phyloP scores from a whole-genome alignment of 306 rosid species.

The Crotalaria pallida region DNA sequence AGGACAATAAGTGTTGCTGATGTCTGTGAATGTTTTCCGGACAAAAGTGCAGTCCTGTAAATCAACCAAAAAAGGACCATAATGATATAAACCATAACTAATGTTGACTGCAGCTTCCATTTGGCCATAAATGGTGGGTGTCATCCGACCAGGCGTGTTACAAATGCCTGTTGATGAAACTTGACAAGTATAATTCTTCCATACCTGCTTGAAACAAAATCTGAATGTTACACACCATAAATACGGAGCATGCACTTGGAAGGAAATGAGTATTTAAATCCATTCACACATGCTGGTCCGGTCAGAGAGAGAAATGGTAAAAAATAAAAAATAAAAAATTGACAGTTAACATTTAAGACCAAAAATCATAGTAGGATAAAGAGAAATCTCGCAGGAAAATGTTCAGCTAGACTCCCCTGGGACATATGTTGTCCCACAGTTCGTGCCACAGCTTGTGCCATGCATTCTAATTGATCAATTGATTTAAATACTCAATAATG shows the following conservation, averaged over 20 bases:
- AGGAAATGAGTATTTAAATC: background rate
- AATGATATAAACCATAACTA: slow-evolving; percentile 61
- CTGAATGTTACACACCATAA: background rate
- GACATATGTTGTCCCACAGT: no score
- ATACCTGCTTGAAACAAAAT: slow-evolving; percentile 50
- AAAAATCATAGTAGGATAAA: background rate
- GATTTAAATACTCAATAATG: no score
- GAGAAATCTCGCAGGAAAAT: background rate
- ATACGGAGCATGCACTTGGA: background rate
- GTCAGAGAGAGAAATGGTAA: background rate
- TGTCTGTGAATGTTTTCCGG: slow-evolving; percentile 54
- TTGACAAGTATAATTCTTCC: slow-evolving; percentile 54
- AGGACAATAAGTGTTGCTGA: slow-evolving; percentile 53
- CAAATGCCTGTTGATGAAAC: slow-evolving; percentile 46
- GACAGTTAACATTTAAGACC: background rate
- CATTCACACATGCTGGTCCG: background rate
- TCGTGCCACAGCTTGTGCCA: no score
- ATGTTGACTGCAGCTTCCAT: slow-evolving; percentile 52
- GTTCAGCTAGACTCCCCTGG: background rate
- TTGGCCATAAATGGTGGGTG: slow-evolving; percentile 53
- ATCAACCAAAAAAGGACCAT: slow-evolving; percentile 67
- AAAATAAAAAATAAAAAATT: no score
- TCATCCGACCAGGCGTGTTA: slow-evolving; percentile 58
- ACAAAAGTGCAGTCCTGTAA: slow-evolving; percentile 76
- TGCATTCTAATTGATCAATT: no score